Conservation (phyloP, 768 basidiomycete species). For the Tylopilus felleus region DNA sequence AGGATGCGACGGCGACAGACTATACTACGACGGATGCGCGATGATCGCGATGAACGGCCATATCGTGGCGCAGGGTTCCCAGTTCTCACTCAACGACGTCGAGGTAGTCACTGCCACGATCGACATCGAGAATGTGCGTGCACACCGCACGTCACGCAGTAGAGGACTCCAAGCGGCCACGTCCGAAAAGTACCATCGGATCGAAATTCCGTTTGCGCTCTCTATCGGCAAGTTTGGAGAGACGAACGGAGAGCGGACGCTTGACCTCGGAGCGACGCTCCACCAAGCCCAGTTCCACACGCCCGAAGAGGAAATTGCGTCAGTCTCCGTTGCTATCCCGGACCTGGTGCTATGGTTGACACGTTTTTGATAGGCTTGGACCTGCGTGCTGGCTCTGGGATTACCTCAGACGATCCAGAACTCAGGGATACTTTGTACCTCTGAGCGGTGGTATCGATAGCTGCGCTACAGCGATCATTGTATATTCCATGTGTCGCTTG, state of each 20-base stretch:
- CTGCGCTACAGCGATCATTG: slow-evolving; percentile 94
- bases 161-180: slow-evolving; percentile 86
- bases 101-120: slow-evolving; percentile 95
- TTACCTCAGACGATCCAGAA: slow-evolving; percentile 89
- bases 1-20: slow-evolving; percentile 95
- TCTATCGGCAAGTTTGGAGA: slow-evolving; percentile 73
- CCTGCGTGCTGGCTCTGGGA: slow-evolving; percentile 99
- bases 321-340: slow-evolving; percentile 25
- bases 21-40: slow-evolving; percentile 97
- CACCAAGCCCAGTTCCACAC: slow-evolving; percentile 54
- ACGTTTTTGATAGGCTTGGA: slow-evolving; percentile 60
- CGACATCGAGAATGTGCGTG: slow-evolving; percentile 94
- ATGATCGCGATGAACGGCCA: slow-evolving; percentile 95
- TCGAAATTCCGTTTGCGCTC: slow-evolving; percentile 78
- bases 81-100: slow-evolving; percentile 94
- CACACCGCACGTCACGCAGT: slow-evolving; percentile 80
- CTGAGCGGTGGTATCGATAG: slow-evolving; percentile 96
- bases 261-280: slow-evolving; percentile 46
- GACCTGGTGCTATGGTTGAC: background rate
- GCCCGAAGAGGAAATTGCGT: slow-evolving; percentile 99
- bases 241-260: slow-evolving; percentile 48
- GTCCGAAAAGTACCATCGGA: slow-evolving; percentile 72
- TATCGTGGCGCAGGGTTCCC: slow-evolving; percentile 91
- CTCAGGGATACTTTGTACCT: slow-evolving; percentile 93
- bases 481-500: slow-evolving; percentile 93